Percentiles rank a stretch among this genome's conserved stretches.
These are phyloP conservation scores for Sindora glabra DNA, from an alignment of 306 rosid species.

Conservation along the genomic window DNA sequence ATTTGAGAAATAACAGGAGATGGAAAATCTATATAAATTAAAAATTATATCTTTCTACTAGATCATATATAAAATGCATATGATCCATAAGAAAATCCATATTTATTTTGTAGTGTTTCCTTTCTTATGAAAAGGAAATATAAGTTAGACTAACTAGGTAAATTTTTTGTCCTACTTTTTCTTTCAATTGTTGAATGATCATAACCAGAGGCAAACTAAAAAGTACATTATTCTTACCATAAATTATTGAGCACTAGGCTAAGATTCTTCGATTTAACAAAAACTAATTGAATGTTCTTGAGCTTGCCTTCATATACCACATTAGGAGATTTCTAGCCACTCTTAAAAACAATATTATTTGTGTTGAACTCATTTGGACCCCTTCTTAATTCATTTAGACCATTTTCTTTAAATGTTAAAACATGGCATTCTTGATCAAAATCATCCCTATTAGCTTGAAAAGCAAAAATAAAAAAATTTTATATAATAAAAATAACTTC, in stretches of 20 bases:
- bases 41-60: no score
- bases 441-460: constrained; percentile 16
- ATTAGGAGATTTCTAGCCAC: constrained; percentile 80
- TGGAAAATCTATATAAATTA: no score
- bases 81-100: no score
- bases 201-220: neutral
- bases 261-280: constrained; percentile 60
- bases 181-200: no score
- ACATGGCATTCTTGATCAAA: constrained; percentile 36
- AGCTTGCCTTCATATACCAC: constrained; percentile 67
- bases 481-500: neutral
- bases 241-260: constrained; percentile 79
- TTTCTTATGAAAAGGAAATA: neutral
- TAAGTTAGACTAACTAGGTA: neutral
- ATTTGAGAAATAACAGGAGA: neutral
- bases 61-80: no score
- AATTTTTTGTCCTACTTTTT: no score
- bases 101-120: no score
- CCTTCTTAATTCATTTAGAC: constrained; percentile 49
- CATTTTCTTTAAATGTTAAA: constrained; percentile 52
- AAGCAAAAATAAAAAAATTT: neutral
- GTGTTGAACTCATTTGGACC: constrained; percentile 68
- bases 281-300: constrained; percentile 52
- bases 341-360: constrained; percentile 56
- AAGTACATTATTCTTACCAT: constrained; percentile 35